Evolutionary conservation across 2,329 filamentous ascomycete species (phyloP).

Genomic region (Hymenoscyphus infarciens): DNA sequence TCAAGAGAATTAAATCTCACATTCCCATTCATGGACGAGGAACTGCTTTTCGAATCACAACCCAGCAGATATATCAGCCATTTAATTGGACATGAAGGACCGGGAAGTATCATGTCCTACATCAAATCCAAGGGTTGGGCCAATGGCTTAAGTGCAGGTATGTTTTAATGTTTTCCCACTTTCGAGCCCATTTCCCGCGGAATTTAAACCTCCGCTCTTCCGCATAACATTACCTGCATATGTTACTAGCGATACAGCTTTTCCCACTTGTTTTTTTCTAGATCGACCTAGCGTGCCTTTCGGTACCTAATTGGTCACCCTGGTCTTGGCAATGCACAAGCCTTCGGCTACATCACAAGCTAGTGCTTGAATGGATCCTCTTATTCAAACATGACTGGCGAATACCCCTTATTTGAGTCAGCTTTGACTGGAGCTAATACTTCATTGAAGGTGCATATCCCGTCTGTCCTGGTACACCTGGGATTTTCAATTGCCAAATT

Average conservation of each 20-base stretch:
- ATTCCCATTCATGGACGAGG: conserved; percentile 68
- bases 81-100: conserved; percentile 70
- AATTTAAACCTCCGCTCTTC: not conserved
- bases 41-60: conserved; percentile 62
- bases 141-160: conserved; percentile 57
- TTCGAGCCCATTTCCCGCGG: not conserved
- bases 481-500: conserved; percentile 63
- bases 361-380: not conserved
- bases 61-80: conserved; percentile 69
- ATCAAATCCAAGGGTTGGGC: conserved; percentile 71
- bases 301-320: not conserved
- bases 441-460: conserved; percentile 48
- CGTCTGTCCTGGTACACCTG: conserved; percentile 60
- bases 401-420: not conserved
- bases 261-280: not conserved
- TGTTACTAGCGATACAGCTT: not conserved
- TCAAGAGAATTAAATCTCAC: conserved; percentile 61
- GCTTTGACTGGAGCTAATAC: conserved; percentile 2
- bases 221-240: not conserved
- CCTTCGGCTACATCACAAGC: not conserved
- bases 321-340: too few relatives aligned
- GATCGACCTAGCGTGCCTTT: not conserved
- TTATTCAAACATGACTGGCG: not conserved
- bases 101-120: conserved; percentile 69
- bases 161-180: conserved; percentile 13